Evolutionary conservation across 2,329 filamentous ascomycete species (phyloP).

Genomic region (Davidsoniella eucalypti): DNA sequence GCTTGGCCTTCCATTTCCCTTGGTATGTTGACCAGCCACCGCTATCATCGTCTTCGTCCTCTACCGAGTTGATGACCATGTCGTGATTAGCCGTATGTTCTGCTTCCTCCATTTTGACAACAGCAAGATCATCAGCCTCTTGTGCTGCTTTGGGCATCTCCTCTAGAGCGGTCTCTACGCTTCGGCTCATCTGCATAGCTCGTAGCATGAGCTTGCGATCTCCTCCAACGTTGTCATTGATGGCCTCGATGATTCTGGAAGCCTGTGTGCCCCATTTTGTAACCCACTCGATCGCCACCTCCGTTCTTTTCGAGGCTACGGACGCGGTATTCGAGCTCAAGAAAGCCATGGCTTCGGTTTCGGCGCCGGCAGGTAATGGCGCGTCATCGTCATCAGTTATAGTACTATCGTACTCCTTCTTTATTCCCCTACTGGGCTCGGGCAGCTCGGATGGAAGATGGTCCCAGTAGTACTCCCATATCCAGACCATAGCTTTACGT

Average conservation of each 20-base stretch:
- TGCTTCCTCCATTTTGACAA: constrained; percentile 27
- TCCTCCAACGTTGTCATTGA: constrained; percentile 25
- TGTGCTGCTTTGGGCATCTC: neutral
- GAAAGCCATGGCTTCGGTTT: neutral
- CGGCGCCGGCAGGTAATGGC: constrained; percentile 2
- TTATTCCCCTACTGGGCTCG: no score
- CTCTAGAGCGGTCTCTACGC: constrained; percentile 21
- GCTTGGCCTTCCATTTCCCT: constrained; percentile 13
- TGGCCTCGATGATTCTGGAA: constrained; percentile 21
- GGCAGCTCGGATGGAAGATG: constrained; percentile 22
- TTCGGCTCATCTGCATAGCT: constrained; percentile 27
- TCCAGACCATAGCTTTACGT: constrained; percentile 58
- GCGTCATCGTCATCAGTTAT: neutral
- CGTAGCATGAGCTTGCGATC: constrained; percentile 29
- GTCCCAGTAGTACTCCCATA: constrained; percentile 80
- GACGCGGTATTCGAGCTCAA: constrained; percentile 1
- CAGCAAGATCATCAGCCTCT: constrained; percentile 18
- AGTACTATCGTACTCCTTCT: no score
- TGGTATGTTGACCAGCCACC: constrained; percentile 10
- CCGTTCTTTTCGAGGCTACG: constrained; percentile 17
- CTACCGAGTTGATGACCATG: constrained; percentile 17
- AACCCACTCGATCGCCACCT: constrained; percentile 18
- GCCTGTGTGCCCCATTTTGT: constrained; percentile 20
- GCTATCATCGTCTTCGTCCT: constrained; percentile 12
- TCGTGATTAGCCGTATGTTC: constrained; percentile 16